Conservation (phyloP, 2,329 filamentous ascomycete genomes). For the Microcyclosporella mali region DNA sequence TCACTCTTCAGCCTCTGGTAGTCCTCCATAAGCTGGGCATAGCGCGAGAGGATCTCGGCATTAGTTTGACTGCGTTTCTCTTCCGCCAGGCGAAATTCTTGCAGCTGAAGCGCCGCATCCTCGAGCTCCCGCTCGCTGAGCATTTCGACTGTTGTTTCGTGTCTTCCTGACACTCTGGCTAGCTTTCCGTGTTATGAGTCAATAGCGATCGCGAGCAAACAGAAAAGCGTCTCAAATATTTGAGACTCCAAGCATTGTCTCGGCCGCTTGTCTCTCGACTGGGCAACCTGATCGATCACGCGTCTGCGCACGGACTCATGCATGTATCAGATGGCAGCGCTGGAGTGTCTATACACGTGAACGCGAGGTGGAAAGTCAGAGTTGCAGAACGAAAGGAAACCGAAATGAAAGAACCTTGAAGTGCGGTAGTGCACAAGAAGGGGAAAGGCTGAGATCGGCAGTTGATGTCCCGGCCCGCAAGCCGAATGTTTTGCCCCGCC, state of each 20-base stretch:
- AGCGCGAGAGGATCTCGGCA: slow-evolving; percentile 34
- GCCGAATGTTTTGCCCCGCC: background rate
- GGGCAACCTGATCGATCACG: no score
- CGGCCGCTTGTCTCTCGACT: background rate
- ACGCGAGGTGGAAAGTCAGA: no score
- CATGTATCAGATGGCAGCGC: no score
- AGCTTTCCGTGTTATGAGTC: no score
- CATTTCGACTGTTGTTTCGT: slow-evolving; percentile 10
- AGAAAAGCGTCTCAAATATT: background rate
- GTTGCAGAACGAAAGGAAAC: no score
- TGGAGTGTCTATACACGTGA: no score
- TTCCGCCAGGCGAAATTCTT: slow-evolving; percentile 17
- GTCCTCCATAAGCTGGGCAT: slow-evolving; percentile 32
- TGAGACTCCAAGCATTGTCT: slow-evolving; percentile 1
- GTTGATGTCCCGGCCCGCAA: background rate
- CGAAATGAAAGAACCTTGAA: no score
- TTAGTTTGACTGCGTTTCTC: slow-evolving; percentile 20
- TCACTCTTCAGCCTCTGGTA: slow-evolving; percentile 53
- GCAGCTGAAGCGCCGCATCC: slow-evolving; percentile 16
- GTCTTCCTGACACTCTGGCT: no score
- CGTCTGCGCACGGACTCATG: no score
- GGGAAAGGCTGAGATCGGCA: no score
- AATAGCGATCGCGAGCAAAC: background rate
- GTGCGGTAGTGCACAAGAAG: no score
- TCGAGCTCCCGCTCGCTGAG: slow-evolving; percentile 17